phyloP scores from a whole-genome alignment of 176 grass and related monocot species.

The Carex parvula region DNA sequence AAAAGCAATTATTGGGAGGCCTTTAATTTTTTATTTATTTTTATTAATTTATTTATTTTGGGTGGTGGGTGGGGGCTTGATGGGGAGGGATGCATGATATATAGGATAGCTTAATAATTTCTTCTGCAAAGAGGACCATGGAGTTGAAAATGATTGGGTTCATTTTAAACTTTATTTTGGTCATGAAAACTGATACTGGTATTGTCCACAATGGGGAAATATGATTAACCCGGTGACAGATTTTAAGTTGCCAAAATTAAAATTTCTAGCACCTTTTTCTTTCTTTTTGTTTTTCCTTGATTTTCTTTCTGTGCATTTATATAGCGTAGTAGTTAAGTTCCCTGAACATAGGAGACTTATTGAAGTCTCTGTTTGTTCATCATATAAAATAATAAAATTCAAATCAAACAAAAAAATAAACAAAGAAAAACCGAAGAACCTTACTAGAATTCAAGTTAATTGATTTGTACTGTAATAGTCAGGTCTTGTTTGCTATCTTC shows the following conservation, averaged over 20 bases:
- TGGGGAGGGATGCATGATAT: background rate
- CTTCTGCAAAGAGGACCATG: background rate
- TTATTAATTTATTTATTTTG: too few relatives aligned
- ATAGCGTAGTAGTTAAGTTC: background rate
- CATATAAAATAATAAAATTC: background rate
- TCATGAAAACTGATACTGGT: background rate
- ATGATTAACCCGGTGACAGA: background rate
- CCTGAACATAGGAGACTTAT: too few relatives aligned
- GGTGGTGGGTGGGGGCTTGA: background rate
- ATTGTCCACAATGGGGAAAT: background rate
- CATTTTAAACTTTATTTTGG: background rate
- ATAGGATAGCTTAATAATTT: background rate
- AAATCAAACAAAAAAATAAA: background rate
- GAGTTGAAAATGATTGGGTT: conserved; percentile 8
- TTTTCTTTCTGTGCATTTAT: background rate
- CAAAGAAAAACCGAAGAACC: background rate
- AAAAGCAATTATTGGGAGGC: background rate
- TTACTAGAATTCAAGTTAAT: too few relatives aligned
- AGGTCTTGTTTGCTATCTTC: background rate
- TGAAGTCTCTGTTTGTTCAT: background rate
- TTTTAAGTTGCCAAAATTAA: background rate
- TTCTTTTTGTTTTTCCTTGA: background rate
- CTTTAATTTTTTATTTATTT: too few relatives aligned
- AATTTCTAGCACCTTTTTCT: background rate
- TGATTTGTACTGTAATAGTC: background rate